Percentiles rank a stretch among this genome's conserved stretches.
These are phyloP conservation scores for Metroxylon sagu DNA, from an alignment of 176 grass and related monocot species.

Conservation along the genomic window DNA sequence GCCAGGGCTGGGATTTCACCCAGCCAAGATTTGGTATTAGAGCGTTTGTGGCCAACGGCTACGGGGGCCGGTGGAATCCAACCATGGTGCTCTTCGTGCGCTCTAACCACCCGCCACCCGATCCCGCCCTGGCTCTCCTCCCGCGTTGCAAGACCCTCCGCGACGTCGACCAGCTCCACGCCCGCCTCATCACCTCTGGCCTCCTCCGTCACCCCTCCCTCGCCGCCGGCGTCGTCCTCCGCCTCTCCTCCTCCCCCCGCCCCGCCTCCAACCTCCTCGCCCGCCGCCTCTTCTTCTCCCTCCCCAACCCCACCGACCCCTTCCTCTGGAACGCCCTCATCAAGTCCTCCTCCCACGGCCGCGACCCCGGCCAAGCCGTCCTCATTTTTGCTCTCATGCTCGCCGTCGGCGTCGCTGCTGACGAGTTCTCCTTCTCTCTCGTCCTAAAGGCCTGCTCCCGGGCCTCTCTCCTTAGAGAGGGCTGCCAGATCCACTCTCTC, in stretches of 20 bases:
- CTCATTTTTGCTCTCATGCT: conserved; percentile 22
- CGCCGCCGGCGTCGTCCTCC: conserved; percentile 2
- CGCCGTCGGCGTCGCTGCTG: background rate
- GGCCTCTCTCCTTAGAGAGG: background rate
- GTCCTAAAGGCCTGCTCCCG: conserved; percentile 14
- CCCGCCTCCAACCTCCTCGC: conserved; percentile 7
- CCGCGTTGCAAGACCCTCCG: conserved; percentile 5
- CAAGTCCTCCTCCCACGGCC: background rate
- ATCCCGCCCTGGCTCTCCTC: background rate
- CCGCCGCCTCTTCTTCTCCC: conserved; percentile 22
- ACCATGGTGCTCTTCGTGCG: no score
- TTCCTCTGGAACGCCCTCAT: conserved; percentile 23
- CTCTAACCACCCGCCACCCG: background rate
- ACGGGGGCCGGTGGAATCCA: no score
- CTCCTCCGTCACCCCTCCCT: conserved; percentile 7
- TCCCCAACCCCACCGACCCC: background rate
- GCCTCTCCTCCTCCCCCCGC: conserved; percentile 13
- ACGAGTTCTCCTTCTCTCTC: conserved; percentile 15
- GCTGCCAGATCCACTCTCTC: conserved; percentile 15
- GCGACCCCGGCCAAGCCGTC: background rate
- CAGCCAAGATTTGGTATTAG: no score
- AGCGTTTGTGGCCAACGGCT: no score
- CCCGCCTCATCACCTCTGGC: conserved; percentile 18
- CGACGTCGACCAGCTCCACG: conserved; percentile 3
- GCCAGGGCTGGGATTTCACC: no score